Evolutionary conservation across 2,329 filamentous ascomycete genomes (phyloP).

Genomic region (Juglanconis sp.): DNA sequence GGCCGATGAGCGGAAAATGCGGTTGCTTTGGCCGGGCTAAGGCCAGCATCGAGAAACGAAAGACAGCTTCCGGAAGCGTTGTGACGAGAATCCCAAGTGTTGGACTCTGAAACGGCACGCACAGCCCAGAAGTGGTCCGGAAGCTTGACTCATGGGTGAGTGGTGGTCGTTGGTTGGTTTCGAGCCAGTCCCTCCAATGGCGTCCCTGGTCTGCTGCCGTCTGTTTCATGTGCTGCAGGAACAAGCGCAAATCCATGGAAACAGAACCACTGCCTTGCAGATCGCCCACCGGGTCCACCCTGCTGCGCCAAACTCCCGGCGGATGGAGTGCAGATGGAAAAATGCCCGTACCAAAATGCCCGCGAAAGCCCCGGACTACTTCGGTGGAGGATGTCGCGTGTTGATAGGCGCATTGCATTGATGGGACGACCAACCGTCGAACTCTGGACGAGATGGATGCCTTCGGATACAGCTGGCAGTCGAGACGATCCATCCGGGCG

Average conservation of each 20-base stretch:
- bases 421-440: too few species aligned
- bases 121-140: not conserved
- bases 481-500: too few species aligned
- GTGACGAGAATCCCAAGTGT: slow-evolving; percentile 10
- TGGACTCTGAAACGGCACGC: not conserved
- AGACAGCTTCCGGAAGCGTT: slow-evolving; percentile 33
- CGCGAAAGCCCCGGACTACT: not conserved
- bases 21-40: too few species aligned
- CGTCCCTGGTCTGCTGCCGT: not conserved
- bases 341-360: not conserved
- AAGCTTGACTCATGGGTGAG: not conserved
- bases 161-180: slow-evolving; percentile 5
- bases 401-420: too few species aligned
- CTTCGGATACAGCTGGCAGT: too few species aligned
- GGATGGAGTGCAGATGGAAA: not conserved
- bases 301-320: not conserved
- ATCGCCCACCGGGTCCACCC: not conserved
- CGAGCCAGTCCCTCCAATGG: slow-evolving; percentile 10
- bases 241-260: not conserved
- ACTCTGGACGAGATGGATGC: too few species aligned
- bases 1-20: too few species aligned
- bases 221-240: slow-evolving; percentile 16
- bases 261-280: not conserved
- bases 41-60: slow-evolving; percentile 27
- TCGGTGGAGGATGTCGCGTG: too few species aligned